phyloP scores from a whole-genome alignment of 768 basidiomycete species.

The Russula ochroleuca region DNA sequence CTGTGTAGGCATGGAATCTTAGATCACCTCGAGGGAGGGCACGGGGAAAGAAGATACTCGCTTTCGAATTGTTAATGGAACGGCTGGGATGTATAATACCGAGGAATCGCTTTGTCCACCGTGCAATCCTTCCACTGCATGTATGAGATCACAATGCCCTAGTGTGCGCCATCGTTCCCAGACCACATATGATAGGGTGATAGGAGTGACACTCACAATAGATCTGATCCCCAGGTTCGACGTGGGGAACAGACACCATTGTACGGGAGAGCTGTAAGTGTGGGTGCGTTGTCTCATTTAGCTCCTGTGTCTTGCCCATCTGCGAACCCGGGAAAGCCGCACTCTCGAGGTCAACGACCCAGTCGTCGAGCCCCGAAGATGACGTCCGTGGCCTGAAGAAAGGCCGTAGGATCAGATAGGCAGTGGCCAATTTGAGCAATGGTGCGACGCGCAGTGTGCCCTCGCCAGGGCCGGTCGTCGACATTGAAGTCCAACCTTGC shows the following conservation, averaged over 20 bases:
- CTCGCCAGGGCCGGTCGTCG: conserved; percentile 54
- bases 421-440: conserved; percentile 58
- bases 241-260: conserved; percentile 68
- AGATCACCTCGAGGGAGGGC: neutral
- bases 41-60: neutral
- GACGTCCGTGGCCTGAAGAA: conserved; percentile 58
- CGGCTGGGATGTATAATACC: conserved; percentile 77
- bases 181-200: neutral
- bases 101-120: conserved; percentile 53
- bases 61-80: conserved; percentile 57
- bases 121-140: conserved; percentile 49
- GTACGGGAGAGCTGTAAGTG: conserved; percentile 58
- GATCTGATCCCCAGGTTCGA: conserved; percentile 71
- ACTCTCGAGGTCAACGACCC: conserved; percentile 31
- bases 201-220: conserved; percentile 43
- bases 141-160: conserved; percentile 41
- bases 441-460: conserved; percentile 71
- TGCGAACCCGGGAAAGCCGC: conserved; percentile 31
- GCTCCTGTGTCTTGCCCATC: conserved; percentile 39
- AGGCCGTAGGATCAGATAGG: conserved; percentile 69
- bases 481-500: conserved; percentile 58
- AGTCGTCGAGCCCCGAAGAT: conserved; percentile 35
- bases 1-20: conserved; percentile 30
- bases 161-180: neutral
- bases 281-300: conserved; percentile 57